Base-by-base conservation (phyloP, 2,329 filamentous ascomycete species). In the Daldinia eschscholtzii region DNA sequence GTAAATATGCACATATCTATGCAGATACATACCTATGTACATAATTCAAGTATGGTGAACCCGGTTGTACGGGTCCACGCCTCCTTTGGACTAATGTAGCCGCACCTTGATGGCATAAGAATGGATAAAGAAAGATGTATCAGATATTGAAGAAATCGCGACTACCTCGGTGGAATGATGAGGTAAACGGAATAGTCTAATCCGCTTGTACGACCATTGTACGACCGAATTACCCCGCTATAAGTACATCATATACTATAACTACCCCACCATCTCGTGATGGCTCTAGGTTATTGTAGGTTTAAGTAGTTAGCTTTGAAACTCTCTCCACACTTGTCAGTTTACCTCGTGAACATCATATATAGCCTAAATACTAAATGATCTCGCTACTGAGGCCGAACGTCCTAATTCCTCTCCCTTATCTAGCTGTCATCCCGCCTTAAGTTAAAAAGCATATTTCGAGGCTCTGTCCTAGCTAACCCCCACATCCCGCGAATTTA, bases 311-410 rank as follows among this genome's bases (percentile, higher is more conserved):
- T 57, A 20, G 13, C 39, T 28, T 58, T 39, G 35, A 41, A 50
- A 18, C 39, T 61, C 62, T 68, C 62, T 55, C 61, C 62, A 63
- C 61, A 70, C 61, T 50, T 37, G 57, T 65, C 68, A 65, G 37
- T 46, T 46, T 60, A 57, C 66, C 68, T 68, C 68, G 65, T 66
- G 64, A 56, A 59, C 63, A 58, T 67, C 33, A 41, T 61, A 70
- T 69, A 73, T 73, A 73, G 71, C 70, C 71, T 73, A 70, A 73
- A 73, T 73, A 46, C 62, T 64, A 57, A 57, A 66, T 59, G 63
- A 35, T 67, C 37, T 57, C 41, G 50, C 26, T 15, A 57, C 23
- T 60, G 30, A 64, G 23, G 58, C 48, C 48, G 18, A 53, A 28
- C 18, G 50, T 52, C 59, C 58, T 41, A 46, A 53, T 64, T 35